Evolutionary conservation across 805 yeast species (phyloP).

Genomic region (Pichia eremophila): DNA sequence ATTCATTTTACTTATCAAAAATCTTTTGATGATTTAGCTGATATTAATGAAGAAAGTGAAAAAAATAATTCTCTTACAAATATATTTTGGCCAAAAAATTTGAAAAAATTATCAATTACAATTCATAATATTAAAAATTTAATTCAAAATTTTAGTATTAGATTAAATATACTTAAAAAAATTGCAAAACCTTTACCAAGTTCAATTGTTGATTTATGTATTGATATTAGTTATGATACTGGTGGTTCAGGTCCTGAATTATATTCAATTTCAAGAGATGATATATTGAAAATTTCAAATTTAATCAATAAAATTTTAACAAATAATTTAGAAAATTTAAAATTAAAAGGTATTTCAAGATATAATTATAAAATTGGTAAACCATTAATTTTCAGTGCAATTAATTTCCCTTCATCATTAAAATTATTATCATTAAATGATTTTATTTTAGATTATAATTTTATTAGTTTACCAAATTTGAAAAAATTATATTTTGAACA

Average conservation of each 20-base stretch:
- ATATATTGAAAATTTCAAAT: slow-evolving; percentile 20
- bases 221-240: slow-evolving; percentile 25
- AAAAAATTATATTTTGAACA: slow-evolving; percentile 22
- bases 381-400: slow-evolving; percentile 22
- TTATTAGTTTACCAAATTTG: slow-evolving; percentile 17
- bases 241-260: slow-evolving; percentile 25
- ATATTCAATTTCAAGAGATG: slow-evolving; percentile 21
- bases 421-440: slow-evolving; percentile 22
- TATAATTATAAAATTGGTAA: slow-evolving; percentile 24
- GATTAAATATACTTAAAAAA: slow-evolving; percentile 20
- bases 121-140: slow-evolving; percentile 23
- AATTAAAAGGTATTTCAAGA: slow-evolving; percentile 24
- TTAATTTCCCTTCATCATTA: slow-evolving; percentile 20
- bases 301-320: slow-evolving; percentile 21
- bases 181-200: slow-evolving; percentile 22
- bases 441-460: slow-evolving; percentile 22
- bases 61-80: slow-evolving; percentile 4
- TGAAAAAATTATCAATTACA: slow-evolving; percentile 22
- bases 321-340: slow-evolving; percentile 19
- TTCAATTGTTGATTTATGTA: slow-evolving; percentile 21
- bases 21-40: slow-evolving; percentile 8
- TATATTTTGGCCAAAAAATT: slow-evolving; percentile 22
- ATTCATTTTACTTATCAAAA: slow-evolving; percentile 23
- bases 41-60: slow-evolving; percentile 1
- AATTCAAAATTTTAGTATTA: slow-evolving; percentile 20